phyloP scores from a whole-genome alignment of 116 monocot genomes.

The Dioscorea cayenensis region DNA sequence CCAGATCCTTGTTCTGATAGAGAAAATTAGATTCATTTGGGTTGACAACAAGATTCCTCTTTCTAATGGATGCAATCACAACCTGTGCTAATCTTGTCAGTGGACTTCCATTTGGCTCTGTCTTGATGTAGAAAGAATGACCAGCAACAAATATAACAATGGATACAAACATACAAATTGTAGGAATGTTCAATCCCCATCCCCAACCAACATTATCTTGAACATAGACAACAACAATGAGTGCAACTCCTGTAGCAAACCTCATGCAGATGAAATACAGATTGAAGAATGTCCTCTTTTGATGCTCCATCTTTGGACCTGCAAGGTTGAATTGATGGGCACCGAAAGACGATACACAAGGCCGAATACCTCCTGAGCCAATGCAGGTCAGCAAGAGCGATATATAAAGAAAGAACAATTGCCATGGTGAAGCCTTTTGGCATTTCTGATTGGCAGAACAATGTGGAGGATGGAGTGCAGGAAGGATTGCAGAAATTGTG shows the following conservation, averaged over 20 bases:
- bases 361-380: slow-evolving; percentile 74
- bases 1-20: slow-evolving; percentile 53
- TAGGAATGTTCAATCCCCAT: slow-evolving; percentile 61
- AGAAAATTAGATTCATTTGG: slow-evolving; percentile 10
- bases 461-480: slow-evolving; percentile 41
- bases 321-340: slow-evolving; percentile 74
- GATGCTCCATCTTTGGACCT: slow-evolving; percentile 16
- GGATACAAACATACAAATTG: slow-evolving; percentile 50
- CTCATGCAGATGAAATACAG: slow-evolving; percentile 86
- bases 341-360: slow-evolving; percentile 75
- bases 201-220: slow-evolving; percentile 89
- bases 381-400: slow-evolving; percentile 45
- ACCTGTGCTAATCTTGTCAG: slow-evolving; percentile 62
- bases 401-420: slow-evolving; percentile 37
- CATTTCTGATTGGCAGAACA: slow-evolving; percentile 27
- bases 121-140: slow-evolving; percentile 37
- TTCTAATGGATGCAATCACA: slow-evolving; percentile 51
- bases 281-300: slow-evolving; percentile 77
- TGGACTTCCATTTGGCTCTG: slow-evolving; percentile 61
- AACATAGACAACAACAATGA: slow-evolving; percentile 73
- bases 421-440: slow-evolving; percentile 32
- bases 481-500: slow-evolving; percentile 52
- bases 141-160: slow-evolving; percentile 53
- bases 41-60: slow-evolving; percentile 32
- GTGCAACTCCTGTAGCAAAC: slow-evolving; percentile 46